These are phyloP conservation scores for Leccinum idahoense DNA, from an alignment of 1,284 basidiomycete species.

Conservation along the genomic window DNA sequence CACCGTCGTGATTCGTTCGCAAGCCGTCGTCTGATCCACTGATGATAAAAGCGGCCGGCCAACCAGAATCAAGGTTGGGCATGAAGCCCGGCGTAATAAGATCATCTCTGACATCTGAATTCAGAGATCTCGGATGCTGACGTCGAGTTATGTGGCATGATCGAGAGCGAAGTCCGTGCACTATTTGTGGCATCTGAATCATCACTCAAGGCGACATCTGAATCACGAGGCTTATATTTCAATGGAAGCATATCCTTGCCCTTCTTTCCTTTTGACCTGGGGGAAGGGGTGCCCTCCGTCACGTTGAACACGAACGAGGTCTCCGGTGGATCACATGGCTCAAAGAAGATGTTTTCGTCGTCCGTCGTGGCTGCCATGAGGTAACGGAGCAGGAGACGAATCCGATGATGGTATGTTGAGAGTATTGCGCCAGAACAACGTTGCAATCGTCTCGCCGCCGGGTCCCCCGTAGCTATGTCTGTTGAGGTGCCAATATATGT, in stretches of 20 bases:
- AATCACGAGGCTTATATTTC: slow-evolving; percentile 70
- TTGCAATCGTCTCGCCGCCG: slow-evolving; percentile 15
- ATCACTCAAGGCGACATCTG: slow-evolving; percentile 56
- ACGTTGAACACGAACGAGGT: slow-evolving; percentile 55
- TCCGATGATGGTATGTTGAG: slow-evolving; percentile 39
- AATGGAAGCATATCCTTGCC: slow-evolving; percentile 42
- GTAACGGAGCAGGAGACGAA: slow-evolving; percentile 40
- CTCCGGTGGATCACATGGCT: slow-evolving; percentile 33
- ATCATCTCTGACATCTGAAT: too few species aligned
- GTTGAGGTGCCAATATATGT: slow-evolving; percentile 35
- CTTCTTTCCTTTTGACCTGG: slow-evolving; percentile 40
- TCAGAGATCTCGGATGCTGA: slow-evolving; percentile 38
- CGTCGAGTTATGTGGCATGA: slow-evolving; percentile 49
- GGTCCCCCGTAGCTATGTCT: slow-evolving; percentile 59
- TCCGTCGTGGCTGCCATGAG: slow-evolving; percentile 30
- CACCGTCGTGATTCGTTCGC: too few species aligned
- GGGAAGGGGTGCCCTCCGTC: slow-evolving; percentile 54
- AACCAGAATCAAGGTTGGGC: too few species aligned
- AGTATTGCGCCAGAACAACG: slow-evolving; percentile 42
- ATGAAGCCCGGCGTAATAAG: too few species aligned
- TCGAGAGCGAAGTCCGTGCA: slow-evolving; percentile 32
- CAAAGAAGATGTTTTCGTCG: slow-evolving; percentile 61
- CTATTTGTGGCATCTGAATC: slow-evolving; percentile 43
- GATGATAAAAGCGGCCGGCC: too few species aligned
- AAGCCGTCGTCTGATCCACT: too few species aligned